Base-by-base conservation (phyloP, 106 monocot genomes). In the Dendrobium nobile region DNA sequence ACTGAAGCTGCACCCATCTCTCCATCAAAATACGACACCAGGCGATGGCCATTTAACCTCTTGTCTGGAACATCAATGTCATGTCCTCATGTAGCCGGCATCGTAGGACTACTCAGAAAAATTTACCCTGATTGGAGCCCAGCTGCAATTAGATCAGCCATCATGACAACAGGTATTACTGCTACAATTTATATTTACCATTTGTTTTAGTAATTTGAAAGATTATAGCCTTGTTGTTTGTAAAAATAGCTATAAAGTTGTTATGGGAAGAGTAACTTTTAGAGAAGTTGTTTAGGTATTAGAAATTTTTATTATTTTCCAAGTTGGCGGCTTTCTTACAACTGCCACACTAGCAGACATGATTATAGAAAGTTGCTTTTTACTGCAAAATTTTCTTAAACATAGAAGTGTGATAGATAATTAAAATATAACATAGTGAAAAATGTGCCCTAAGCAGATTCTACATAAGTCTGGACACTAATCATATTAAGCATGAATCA, bases 21-120 rank as follows among this genome's bases (percentile, higher is more conserved):
- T 9, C 91, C 93, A 88, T 89, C 93, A 8, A 82, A 87, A 2
- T 82, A 33, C 9, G 93, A 96, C 74, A 10, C 73, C 16, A 80
- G 95, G 20, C 67, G 73, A 4, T 89, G 89, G 2, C 91, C 89
- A 77, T 93, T 91, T 79, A 96, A 96, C 78, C 75, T 96, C 5
- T 43, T 91, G 67, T 96, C 95, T 0, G 95, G 95, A 22, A 96
- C 95, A 2, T 96, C 95, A 19, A 96, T 96, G 95, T 86, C 95
- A 24, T 96, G 95, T 85, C 95, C 95, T 10, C 95, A 96, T 44
- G 93, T 91, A 0, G 78, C 93, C 5, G 93, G 91, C 24, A 65
- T 82, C 20, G 89, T 88, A 3, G 88, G 83, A 4, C 86, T 88
- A 22, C 87, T 96, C 77, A 86, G 77, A 74, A 84, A 88, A 19